These are phyloP conservation scores for Diutina mesorugosa DNA, from an alignment of 1,139 yeast genomes.

Conservation along the genomic window DNA sequence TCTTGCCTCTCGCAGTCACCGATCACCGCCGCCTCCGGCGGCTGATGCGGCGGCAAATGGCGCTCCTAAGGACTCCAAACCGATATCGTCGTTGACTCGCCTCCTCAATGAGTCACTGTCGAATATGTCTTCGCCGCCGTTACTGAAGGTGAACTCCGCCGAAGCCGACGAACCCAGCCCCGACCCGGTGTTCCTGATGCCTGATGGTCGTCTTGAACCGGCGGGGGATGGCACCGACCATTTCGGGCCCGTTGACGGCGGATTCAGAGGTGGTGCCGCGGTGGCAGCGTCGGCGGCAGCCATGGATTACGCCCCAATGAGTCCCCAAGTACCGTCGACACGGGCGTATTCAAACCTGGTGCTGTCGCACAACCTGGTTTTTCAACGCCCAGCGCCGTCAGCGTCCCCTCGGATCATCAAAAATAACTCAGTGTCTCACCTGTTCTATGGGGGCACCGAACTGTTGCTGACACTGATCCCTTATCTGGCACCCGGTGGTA, in stretches of 20 bases:
- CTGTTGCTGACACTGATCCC: constrained; percentile 56
- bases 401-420: constrained; percentile 29
- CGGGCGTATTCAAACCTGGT: neutral
- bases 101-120: constrained; percentile 27
- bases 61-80: constrained; percentile 4
- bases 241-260: neutral
- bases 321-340: neutral
- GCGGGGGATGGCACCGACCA: neutral
- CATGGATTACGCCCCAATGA: neutral
- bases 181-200: neutral
- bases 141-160: neutral
- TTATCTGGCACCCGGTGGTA: constrained; percentile 59
- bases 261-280: neutral
- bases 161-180: neutral
- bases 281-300: neutral
- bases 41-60: neutral
- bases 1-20: neutral
- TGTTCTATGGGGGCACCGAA: constrained; percentile 25
- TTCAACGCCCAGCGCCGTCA: neutral
- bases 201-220: neutral
- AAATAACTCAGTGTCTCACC: constrained; percentile 32
- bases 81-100: constrained; percentile 28
- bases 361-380: neutral
- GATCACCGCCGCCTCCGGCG: neutral
- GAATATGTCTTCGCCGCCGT: constrained; percentile 6